Percentiles rank a stretch among this genome's conserved stretches.
These are phyloP conservation scores for Lipomyces chichibuensis DNA, from an alignment of 805 yeast species.

Conservation along the genomic window DNA sequence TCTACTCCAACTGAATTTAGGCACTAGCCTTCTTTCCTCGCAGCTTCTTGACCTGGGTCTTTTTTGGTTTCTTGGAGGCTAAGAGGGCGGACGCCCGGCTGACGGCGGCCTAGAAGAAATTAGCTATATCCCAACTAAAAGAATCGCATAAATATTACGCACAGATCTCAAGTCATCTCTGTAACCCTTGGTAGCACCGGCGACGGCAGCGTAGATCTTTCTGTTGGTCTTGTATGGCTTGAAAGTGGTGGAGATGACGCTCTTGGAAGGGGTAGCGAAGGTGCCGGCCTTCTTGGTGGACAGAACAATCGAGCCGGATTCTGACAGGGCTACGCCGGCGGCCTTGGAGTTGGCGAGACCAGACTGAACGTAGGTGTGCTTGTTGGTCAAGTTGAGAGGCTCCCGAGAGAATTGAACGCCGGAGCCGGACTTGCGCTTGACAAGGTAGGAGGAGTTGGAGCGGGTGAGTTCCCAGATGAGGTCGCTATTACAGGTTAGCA, in stretches of 20 bases:
- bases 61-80: conserved; percentile 47
- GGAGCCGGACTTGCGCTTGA: conserved; percentile 50
- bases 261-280: conserved; percentile 53
- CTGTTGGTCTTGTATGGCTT: conserved; percentile 51
- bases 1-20: conserved; percentile 6
- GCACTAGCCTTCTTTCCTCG: conserved; percentile 34
- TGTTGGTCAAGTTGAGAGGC: conserved; percentile 54
- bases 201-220: conserved; percentile 51
- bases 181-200: conserved; percentile 53
- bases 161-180: conserved; percentile 50
- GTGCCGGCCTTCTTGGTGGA: conserved; percentile 50
- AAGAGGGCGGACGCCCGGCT: conserved; percentile 53
- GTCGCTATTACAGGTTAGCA: conserved; percentile 43
- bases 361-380: conserved; percentile 53
- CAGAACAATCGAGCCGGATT: conserved; percentile 48
- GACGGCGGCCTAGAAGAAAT: conserved; percentile 50
- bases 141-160: not conserved
- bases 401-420: conserved; percentile 53
- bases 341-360: conserved; percentile 57
- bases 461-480: conserved; percentile 58
- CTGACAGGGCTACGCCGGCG: conserved; percentile 48
- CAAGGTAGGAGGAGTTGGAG: conserved; percentile 52
- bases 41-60: conserved; percentile 41
- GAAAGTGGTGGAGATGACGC: conserved; percentile 47
- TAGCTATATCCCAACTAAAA: not conserved